Base-by-base conservation (phyloP, 805 yeast species). In the Tanozyma kutaoensis region DNA sequence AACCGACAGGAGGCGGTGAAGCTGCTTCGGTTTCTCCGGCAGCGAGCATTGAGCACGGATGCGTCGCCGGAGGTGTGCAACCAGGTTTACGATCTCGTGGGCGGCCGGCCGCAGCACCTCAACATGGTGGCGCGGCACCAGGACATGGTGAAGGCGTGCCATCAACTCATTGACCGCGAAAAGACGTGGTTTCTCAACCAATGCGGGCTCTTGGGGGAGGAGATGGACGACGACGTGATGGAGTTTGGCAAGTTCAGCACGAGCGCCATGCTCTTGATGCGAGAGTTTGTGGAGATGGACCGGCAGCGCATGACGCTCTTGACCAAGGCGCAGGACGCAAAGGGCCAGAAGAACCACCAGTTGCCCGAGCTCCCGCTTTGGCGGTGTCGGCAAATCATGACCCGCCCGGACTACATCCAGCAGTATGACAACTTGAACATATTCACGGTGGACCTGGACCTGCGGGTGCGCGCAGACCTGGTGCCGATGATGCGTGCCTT, bases 401-500 rank as follows among this genome's bases (percentile, higher is more conserved):
- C 93, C 0, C 55, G 93, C 29, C 72, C 82, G 2, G 93, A 81
- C 47, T 81, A 68, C 43, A 81, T 81, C 31, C 81, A 79, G 40
- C 54, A 46, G 15, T 78, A 76, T 45, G 93, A 81, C 44, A 72
- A 77, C 36, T 52, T 80, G 37, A 81, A 81, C 46, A 69, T 81
- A 15, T 81, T 81, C 49, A 77, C 93, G 2, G 71, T 81, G 28
- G 91, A 81, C 49, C 69, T 81, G 1, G 65, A 69, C 31, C 72
- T 82, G 0, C 57, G 67, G 28, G 93, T 81, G 3, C 56, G 78
- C 20, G 88, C 93, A 0, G 93, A 81, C 46, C 72, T 82, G 7
- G 77, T 78, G 3, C 86, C 88, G 1, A 80, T 81, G 93, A 78
- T 81, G 93, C 65, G 86, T 38, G 93, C 88, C 4, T 81, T 81